Percentiles rank a stretch among this genome's conserved stretches.
phyloP scores from a whole-genome alignment of 2,329 filamentous ascomycete genomes.

The Aspergillus ustus region DNA sequence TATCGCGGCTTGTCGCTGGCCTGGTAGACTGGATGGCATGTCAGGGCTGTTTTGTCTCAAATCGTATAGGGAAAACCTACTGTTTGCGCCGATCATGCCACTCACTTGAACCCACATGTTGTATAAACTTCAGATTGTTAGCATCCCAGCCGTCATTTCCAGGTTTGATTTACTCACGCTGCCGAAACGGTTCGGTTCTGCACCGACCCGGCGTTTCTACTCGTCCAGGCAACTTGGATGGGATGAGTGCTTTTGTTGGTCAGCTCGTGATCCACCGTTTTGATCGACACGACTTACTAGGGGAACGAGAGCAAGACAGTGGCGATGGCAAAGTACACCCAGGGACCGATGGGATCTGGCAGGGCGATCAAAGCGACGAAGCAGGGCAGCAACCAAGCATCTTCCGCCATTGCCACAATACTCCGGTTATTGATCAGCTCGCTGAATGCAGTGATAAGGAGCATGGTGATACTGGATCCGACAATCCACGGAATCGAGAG shows the following conservation, averaged over 20 bases:
- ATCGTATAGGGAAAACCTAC: background rate
- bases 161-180: background rate
- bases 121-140: background rate
- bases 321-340: slow-evolving; percentile 3
- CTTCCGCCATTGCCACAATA: slow-evolving; percentile 1
- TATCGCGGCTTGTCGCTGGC: slow-evolving; percentile 3
- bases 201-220: background rate
- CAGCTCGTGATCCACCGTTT: background rate
- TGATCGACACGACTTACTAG: background rate
- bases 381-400: background rate
- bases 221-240: slow-evolving; percentile 4
- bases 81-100: slow-evolving; percentile 4
- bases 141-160: background rate
- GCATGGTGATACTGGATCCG: background rate
- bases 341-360: background rate
- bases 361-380: background rate
- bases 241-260: background rate
- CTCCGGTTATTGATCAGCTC: background rate
- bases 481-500: slow-evolving; percentile 54
- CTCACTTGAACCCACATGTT: slow-evolving; percentile 9
- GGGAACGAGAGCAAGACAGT: slow-evolving; percentile 1
- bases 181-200: slow-evolving; percentile 2
- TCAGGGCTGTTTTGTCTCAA: background rate
- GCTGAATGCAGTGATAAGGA: background rate
- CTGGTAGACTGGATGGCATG: background rate